These are phyloP conservation scores for Xylaria sp. DNA, from an alignment of 2,329 filamentous ascomycete species.

Conservation along the genomic window DNA sequence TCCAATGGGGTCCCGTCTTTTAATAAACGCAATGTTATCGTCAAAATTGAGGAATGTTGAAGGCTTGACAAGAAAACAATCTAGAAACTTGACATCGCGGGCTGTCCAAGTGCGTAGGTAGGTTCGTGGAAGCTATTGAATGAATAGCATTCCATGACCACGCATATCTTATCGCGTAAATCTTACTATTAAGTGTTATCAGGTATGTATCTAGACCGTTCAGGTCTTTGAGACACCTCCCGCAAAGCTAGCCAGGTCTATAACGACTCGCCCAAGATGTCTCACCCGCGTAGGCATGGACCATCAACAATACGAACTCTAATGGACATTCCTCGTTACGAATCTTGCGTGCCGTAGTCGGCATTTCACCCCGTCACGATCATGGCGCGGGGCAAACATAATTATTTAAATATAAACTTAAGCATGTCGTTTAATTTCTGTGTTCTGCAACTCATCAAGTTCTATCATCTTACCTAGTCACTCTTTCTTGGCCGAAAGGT, in stretches of 20 bases:
- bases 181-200: background rate
- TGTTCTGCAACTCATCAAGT: conserved; percentile 17
- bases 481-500: conserved; percentile 41
- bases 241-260: background rate
- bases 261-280: conserved; percentile 34
- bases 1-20: background rate
- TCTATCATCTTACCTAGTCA: conserved; percentile 35
- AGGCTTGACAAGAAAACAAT: background rate
- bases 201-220: background rate
- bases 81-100: background rate
- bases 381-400: conserved; percentile 16
- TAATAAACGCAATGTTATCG: background rate
- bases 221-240: background rate
- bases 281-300: conserved; percentile 39
- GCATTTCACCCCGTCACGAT: conserved; percentile 41
- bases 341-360: conserved; percentile 39
- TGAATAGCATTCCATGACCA: background rate
- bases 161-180: background rate
- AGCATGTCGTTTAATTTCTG: background rate
- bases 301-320: conserved; percentile 38
- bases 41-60: conserved; percentile 8
- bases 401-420: conserved; percentile 39
- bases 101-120: no score
- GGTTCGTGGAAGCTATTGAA: background rate
- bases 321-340: conserved; percentile 44